Evolutionary conservation across 371 early-diverging fungal genomes (phyloP), one percentile per base, ranked within the genome.

Genomic region (Haplosporangium sp.): DNA sequence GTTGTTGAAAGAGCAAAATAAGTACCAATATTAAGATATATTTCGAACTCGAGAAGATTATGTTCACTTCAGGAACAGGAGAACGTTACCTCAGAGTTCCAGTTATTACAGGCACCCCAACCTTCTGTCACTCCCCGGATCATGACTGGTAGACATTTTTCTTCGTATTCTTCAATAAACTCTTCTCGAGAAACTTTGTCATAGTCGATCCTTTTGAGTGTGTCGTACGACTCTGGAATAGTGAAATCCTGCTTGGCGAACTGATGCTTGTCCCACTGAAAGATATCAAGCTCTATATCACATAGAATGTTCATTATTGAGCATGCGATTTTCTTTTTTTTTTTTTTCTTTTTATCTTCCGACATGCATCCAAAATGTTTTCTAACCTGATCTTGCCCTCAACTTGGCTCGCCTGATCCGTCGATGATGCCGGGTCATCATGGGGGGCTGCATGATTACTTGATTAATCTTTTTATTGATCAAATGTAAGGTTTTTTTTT

Each of bases 81-180:
- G 47, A n/a, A n/a, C n/a, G 27, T 50, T 83, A 89, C 92, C 84
- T 91, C 84, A 52, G 86, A 82, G 47, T 84, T 87, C 94, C 94
- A 94, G 58, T 84, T 77, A 39, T 75, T 74, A 20, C 83, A 69
- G 17, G 93, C 92, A 8, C 77, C 82, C 94, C 94, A 94, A 1
- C 83, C 76, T 67, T 88, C 86, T 2, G 88, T 89, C 15, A 83
- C 88, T 61, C 89, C 91, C 9, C 84, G 84, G 57, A 94, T 89
- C 45, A 93, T 89, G 2, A 90, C 92, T 15, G 94, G 94, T 19
- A 87, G 53, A 59, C 84, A 86, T 13, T 83, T 86, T 7, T 69
- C 71, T 69, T 94, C 94, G 55, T 75, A 94, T 20, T 74, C 69
- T 6, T 86, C 82, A 39, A 92, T 84, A 67, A 94, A 94, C 52